phyloP scores from a whole-genome alignment of 164 flowering plant genomes.

The Houttuynia cordata region DNA sequence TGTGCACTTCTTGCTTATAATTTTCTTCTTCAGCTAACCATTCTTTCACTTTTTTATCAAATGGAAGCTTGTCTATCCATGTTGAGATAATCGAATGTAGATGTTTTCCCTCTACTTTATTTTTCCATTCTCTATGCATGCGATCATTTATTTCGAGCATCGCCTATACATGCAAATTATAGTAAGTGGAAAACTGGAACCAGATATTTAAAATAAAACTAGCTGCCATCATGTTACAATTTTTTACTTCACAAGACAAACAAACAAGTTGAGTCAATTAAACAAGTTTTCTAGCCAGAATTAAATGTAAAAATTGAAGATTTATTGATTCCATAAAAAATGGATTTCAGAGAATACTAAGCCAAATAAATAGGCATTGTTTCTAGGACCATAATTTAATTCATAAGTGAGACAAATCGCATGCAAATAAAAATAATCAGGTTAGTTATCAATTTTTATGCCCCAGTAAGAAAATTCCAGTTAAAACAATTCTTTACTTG shows the following conservation, averaged over 20 bases:
- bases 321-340: too few species aligned
- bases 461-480: too few species aligned
- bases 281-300: too few species aligned
- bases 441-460: too few species aligned
- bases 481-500: too few species aligned
- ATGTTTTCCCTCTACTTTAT: slow-evolving; percentile 54
- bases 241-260: not conserved
- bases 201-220: not conserved
- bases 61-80: slow-evolving; percentile 84
- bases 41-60: slow-evolving; percentile 79
- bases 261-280: too few species aligned
- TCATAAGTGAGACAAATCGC: too few species aligned
- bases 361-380: too few species aligned
- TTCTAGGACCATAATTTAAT: too few species aligned
- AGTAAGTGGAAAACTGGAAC: not conserved
- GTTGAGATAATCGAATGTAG: slow-evolving; percentile 47
- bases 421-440: too few species aligned
- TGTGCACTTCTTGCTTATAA: slow-evolving; percentile 61
- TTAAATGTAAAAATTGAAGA: too few species aligned
- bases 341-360: too few species aligned
- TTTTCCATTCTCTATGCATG: slow-evolving; percentile 89
- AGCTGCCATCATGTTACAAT: not conserved
- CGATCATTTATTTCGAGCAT: slow-evolving; percentile 85
- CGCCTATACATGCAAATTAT: slow-evolving; percentile 36
- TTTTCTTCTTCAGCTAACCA: slow-evolving; percentile 89